phyloP scores from a whole-genome alignment of 441 rosid genomes.

The Brassica balearica region DNA sequence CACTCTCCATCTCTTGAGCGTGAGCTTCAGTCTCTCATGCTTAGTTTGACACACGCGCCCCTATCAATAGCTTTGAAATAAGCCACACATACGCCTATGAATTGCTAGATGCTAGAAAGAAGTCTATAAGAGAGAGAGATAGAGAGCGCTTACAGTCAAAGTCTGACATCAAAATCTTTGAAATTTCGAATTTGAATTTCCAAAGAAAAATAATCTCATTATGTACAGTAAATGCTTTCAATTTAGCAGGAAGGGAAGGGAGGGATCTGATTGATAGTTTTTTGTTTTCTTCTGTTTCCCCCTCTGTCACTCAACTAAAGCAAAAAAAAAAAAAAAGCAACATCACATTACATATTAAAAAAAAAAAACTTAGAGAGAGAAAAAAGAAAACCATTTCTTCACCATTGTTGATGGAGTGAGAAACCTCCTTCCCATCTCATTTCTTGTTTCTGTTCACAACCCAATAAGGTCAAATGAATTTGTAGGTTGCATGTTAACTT shows the following conservation, averaged over 20 bases:
- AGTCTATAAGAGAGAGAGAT: conserved; percentile 27
- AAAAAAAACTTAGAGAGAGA: neutral
- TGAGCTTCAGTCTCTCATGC: conserved; percentile 23
- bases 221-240: conserved; percentile 44
- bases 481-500: conserved; percentile 37
- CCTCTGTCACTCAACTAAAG: conserved; percentile 41
- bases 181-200: conserved; percentile 32
- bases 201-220: neutral
- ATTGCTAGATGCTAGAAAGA: conserved; percentile 40
- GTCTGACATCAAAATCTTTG: conserved; percentile 31
- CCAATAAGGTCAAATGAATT: conserved; percentile 16
- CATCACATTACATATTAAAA: conserved; percentile 32
- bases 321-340: conserved; percentile 44
- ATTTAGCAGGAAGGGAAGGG: neutral
- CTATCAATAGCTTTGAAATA: neutral
- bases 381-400: conserved; percentile 13
- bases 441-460: conserved; percentile 10
- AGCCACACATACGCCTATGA: conserved; percentile 21
- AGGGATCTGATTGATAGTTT: conserved; percentile 32
- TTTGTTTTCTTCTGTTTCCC: conserved; percentile 39
- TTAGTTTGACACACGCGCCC: conserved; percentile 38
- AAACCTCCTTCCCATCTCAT: conserved; percentile 32
- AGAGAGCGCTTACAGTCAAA: conserved; percentile 33
- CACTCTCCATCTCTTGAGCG: conserved; percentile 13
- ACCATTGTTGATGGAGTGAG: conserved; percentile 43